These are phyloP conservation scores for Phyllosticta citrichinensis DNA, from an alignment of 2,329 filamentous ascomycete species.

Conservation along the genomic window DNA sequence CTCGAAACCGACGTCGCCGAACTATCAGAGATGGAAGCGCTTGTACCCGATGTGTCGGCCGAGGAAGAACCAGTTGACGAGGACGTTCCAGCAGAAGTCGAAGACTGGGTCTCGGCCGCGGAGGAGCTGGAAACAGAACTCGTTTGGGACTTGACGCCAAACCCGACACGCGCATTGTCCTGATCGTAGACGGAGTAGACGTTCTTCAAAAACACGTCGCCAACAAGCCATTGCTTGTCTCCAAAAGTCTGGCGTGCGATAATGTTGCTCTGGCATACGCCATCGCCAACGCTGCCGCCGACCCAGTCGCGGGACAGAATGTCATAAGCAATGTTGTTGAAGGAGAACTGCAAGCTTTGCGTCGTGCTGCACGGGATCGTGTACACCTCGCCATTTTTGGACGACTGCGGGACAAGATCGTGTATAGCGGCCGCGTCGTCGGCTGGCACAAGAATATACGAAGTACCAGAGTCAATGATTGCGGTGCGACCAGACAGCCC, in stretches of 20 bases:
- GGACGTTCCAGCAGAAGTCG: background rate
- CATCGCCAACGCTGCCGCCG: conserved; percentile 30
- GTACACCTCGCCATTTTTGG: conserved; percentile 51
- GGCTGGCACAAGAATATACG: conserved; percentile 63
- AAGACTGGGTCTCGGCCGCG: conserved; percentile 4
- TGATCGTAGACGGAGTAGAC: conserved; percentile 80
- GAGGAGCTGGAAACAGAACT: background rate
- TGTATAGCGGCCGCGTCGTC: conserved; percentile 60
- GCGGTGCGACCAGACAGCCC: conserved; percentile 44
- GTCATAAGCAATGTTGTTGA: conserved; percentile 56
- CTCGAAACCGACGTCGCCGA: background rate
- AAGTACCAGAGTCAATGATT: conserved; percentile 78
- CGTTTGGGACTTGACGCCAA: conserved; percentile 20
- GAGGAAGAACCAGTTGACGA: background rate
- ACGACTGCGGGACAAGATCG: conserved; percentile 49
- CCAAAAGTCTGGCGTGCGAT: conserved; percentile 60
- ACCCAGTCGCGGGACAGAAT: conserved; percentile 66
- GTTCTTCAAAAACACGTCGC: conserved; percentile 80
- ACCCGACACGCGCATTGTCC: conserved; percentile 54
- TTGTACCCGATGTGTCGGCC: background rate
- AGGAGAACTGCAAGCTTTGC: conserved; percentile 51
- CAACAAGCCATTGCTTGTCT: conserved; percentile 61
- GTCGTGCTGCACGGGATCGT: conserved; percentile 63
- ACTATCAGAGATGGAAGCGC: background rate
- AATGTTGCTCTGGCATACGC: conserved; percentile 56